Evolutionary conservation across 106 monocot species (phyloP).

Genomic region (Dendrobium catenatum): DNA sequence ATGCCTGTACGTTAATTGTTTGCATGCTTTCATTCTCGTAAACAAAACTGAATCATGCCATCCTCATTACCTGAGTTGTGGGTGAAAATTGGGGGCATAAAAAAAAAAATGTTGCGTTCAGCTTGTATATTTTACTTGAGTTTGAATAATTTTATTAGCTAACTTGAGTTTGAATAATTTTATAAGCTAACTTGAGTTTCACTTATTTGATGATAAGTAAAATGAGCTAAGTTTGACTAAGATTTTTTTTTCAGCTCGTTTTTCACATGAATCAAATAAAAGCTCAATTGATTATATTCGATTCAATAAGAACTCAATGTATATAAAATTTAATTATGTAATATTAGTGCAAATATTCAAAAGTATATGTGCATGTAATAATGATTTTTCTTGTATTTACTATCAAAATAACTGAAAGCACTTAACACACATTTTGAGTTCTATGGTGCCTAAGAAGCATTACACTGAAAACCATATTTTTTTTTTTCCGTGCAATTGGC

Average conservation of each 20-base stretch:
- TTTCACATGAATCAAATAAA: background rate
- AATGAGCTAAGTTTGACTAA: background rate
- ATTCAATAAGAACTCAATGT: background rate
- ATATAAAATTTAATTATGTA: background rate
- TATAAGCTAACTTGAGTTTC: too few relatives aligned
- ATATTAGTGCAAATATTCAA: background rate
- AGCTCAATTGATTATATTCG: background rate
- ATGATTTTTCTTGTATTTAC: background rate
- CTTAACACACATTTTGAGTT: background rate
- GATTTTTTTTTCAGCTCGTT: background rate
- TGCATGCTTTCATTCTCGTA: too few relatives aligned
- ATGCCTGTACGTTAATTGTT: too few relatives aligned
- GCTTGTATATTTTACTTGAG: too few relatives aligned
- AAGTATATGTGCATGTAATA: background rate
- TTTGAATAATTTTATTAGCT: too few relatives aligned
- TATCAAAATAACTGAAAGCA: background rate
- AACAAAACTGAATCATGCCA: too few relatives aligned
- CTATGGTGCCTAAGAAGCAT: background rate
- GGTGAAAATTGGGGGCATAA: too few relatives aligned
- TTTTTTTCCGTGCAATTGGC: background rate
- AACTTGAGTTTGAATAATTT: too few relatives aligned
- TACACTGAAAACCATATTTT: background rate
- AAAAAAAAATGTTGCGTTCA: too few relatives aligned
- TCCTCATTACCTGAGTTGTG: too few relatives aligned
- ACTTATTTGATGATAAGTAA: too few relatives aligned